Evolutionary conservation across 495 filamentous ascomycete genomes (phyloP).

Genomic region (Xylaria castorea): DNA sequence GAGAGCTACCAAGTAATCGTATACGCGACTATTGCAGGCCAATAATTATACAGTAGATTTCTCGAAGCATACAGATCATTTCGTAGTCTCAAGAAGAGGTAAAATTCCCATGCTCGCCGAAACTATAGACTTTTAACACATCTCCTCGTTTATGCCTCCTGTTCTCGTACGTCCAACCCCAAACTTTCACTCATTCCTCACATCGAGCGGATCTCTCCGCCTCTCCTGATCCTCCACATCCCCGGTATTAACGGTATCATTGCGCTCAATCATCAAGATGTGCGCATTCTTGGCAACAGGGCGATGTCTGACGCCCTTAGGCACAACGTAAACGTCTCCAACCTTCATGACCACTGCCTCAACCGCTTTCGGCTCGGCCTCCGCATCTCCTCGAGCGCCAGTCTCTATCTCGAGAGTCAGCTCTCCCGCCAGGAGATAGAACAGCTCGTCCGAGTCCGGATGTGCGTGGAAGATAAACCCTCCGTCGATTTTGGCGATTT

Average conservation of each 20-base stretch:
- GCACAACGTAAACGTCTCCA: slow-evolving; percentile 29
- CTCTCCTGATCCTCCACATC: not conserved
- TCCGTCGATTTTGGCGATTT: slow-evolving; percentile 7
- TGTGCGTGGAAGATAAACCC: slow-evolving; percentile 6
- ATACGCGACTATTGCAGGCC: no score
- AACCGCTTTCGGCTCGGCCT: not conserved
- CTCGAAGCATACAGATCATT: not conserved
- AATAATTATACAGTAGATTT: not conserved
- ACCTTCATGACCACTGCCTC: slow-evolving; percentile 24
- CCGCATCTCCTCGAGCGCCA: not conserved
- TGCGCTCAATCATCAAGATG: slow-evolving; percentile 27
- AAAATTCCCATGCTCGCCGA: not conserved
- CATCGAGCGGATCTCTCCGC: slow-evolving; percentile 10
- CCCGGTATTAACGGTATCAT: slow-evolving; percentile 22
- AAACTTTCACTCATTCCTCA: not conserved
- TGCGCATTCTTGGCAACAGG: slow-evolving; percentile 25
- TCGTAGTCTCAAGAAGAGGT: not conserved
- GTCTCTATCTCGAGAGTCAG: not conserved
- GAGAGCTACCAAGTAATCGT: no score
- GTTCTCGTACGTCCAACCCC: not conserved
- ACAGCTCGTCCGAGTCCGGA: slow-evolving; percentile 9
- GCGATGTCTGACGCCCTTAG: slow-evolving; percentile 26
- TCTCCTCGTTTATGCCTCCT: not conserved
- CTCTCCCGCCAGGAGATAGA: slow-evolving; percentile 10
- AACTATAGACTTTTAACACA: not conserved